Evolutionary conservation across 2,329 filamentous ascomycete species (phyloP).

Genomic region (Tothia fuscella): DNA sequence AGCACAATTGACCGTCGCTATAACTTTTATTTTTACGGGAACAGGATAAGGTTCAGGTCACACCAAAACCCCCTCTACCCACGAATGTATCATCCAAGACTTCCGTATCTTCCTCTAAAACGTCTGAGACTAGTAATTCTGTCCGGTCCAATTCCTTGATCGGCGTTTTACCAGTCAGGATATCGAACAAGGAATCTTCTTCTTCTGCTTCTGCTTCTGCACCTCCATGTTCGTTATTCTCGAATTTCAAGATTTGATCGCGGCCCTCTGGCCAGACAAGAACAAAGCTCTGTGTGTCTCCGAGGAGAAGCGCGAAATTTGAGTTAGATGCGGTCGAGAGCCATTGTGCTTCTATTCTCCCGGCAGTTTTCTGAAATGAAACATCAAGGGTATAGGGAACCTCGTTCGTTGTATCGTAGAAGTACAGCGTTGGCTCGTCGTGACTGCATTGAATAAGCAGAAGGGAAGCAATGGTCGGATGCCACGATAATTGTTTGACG

Average conservation of each 20-base stretch:
- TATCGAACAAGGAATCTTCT: constrained; percentile 37
- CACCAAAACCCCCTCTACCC: background rate
- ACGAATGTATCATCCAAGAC: constrained; percentile 10
- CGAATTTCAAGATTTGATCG: constrained; percentile 22
- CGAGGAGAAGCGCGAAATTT: constrained; percentile 25
- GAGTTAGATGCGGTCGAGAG: constrained; percentile 18
- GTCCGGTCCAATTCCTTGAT: background rate
- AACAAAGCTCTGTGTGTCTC: constrained; percentile 25
- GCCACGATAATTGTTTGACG: constrained; percentile 32
- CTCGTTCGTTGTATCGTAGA: constrained; percentile 22
- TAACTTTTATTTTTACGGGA: too few relatives aligned
- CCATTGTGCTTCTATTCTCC: constrained; percentile 20
- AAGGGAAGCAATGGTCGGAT: constrained; percentile 23
- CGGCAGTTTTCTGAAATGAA: constrained; percentile 14
- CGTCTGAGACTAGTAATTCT: background rate
- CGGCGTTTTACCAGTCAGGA: constrained; percentile 30
- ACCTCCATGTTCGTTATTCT: constrained; percentile 1
- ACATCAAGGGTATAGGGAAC: constrained; percentile 11
- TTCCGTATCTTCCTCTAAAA: background rate
- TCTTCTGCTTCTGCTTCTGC: constrained; percentile 16
- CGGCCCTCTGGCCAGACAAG: constrained; percentile 31
- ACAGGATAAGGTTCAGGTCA: too few relatives aligned
- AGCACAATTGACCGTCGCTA: too few relatives aligned
- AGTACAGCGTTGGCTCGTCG: constrained; percentile 27
- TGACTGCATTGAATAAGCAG: constrained; percentile 32